A percentile compares a stretch with the other conserved stretches of the same genome.
Evolutionary conservation across 805 yeast genomes (phyloP).

Genomic region (Suhomyces xylopsoci): DNA sequence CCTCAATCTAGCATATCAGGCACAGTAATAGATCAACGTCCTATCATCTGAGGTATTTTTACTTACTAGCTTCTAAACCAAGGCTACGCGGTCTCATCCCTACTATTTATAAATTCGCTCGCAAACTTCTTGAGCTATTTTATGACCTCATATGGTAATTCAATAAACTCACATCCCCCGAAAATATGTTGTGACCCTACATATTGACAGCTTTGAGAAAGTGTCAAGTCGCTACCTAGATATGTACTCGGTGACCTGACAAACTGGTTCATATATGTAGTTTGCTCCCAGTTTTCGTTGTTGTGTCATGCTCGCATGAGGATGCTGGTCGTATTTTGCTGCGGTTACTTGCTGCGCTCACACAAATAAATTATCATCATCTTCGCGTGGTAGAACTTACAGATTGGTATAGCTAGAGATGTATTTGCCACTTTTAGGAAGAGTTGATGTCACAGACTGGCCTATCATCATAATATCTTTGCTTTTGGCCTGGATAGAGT

Average conservation of each 20-base stretch:
- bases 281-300: background rate
- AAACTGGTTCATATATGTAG: background rate
- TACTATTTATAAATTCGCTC: background rate
- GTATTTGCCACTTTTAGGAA: constrained; percentile 19
- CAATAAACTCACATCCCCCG: background rate
- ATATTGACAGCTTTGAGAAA: background rate
- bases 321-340: background rate
- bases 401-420: background rate
- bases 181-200: background rate
- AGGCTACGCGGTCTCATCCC: background rate
- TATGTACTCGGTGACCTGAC: background rate
- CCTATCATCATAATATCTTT: constrained; percentile 45
- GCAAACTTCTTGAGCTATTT: background rate
- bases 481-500: constrained; percentile 49
- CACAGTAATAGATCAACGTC: too few species aligned
- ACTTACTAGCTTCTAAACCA: background rate
- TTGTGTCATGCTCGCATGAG: background rate
- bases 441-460: constrained; percentile 50
- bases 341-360: background rate
- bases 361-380: background rate
- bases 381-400: background rate
- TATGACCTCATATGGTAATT: background rate
- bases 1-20: background rate
- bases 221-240: background rate
- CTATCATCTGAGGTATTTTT: background rate